A percentile compares a stretch with the other conserved stretches of the same genome.
Evolutionary conservation across 257 asterid genomes (phyloP).

Genomic region (Linaria vulgaris): DNA sequence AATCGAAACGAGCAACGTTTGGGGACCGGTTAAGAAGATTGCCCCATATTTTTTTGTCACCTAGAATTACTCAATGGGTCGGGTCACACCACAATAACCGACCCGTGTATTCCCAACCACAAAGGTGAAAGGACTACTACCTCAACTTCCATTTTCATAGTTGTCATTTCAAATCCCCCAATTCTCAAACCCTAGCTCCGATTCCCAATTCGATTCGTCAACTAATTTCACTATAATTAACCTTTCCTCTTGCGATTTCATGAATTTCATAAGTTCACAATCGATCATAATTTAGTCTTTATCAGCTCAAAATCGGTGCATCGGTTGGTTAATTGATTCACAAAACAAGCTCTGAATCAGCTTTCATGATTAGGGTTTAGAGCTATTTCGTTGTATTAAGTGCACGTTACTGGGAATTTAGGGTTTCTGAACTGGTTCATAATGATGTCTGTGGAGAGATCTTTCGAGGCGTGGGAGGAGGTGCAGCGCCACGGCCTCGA

Average conservation of each 20-base stretch:
- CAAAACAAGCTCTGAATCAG: too few species aligned
- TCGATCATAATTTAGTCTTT: slow-evolving; percentile 1
- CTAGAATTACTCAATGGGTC: too few species aligned
- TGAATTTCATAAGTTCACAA: background rate
- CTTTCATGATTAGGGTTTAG: background rate
- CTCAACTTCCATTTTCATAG: too few species aligned
- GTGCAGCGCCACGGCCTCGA: slow-evolving; percentile 96
- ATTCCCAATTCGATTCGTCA: background rate
- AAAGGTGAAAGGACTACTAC: too few species aligned
- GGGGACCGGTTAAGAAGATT: too few species aligned
- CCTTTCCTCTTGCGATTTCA: background rate
- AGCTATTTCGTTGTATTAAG: background rate
- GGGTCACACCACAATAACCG: too few species aligned
- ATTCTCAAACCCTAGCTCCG: slow-evolving; percentile 11
- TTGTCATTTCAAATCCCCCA: too few species aligned
- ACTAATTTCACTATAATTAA: background rate
- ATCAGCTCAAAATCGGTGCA: background rate
- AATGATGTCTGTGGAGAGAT: slow-evolving; percentile 93
- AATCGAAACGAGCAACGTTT: too few species aligned
- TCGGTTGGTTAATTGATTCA: slow-evolving; percentile 7
- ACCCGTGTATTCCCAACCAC: too few species aligned
- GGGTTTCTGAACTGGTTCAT: background rate
- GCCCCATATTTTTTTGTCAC: too few species aligned
- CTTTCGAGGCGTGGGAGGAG: slow-evolving; percentile 99
- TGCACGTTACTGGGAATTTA: slow-evolving; percentile 23